Evolutionary conservation across 2,329 filamentous ascomycete genomes (phyloP), one percentile per base, ranked within the genome.

Genomic region (Ophiocordyceps camponoti-saundersi): DNA sequence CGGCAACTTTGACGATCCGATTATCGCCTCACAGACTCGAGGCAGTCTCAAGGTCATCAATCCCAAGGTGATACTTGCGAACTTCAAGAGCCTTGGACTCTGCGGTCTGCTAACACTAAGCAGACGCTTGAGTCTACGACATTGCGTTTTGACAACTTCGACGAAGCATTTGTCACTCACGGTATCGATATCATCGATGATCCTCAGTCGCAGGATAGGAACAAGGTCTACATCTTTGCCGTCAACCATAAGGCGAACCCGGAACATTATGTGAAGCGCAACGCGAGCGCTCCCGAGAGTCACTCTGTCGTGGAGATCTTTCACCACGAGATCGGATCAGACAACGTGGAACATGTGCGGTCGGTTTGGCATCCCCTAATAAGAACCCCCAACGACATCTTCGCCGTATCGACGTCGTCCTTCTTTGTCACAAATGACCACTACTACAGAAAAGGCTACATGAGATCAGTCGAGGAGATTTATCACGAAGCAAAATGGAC

Each of bases 401-500:
- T 71, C 6, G 73, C 69, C 2, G 53, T 59, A 4, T 69, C 62
- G 0, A 65, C 70, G 0, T 61, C 53, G 13, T 68, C 69, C 0
- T 68, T 80, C 55, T 72, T 74, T 45, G 69, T 79, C 6, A 79
- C 75, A 0, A 80, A 80, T 50, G 77, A 80, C 50, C 75, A 80
- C 47, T 59, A 60, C 51, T 68, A 79, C 55, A 65, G 63, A 0
- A 65, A 71, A 1, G 75, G 76, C 0, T 6, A 56, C 0, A 55
- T 68, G 58, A 65, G 75, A 2, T 10, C 54, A 0, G 1, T 77
- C 0, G 77, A 80, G 51, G 67, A 72, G 32, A 0, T 71, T 0
- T 60, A 64, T 29, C 57, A 57, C 0, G 52, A 55, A 0, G 60
- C 65, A 0, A 65, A 59, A 20, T 79, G 75, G 74, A 67, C 73